Evolutionary conservation across 2,329 filamentous ascomycete species (phyloP).

Genomic region (Periconia sp.): DNA sequence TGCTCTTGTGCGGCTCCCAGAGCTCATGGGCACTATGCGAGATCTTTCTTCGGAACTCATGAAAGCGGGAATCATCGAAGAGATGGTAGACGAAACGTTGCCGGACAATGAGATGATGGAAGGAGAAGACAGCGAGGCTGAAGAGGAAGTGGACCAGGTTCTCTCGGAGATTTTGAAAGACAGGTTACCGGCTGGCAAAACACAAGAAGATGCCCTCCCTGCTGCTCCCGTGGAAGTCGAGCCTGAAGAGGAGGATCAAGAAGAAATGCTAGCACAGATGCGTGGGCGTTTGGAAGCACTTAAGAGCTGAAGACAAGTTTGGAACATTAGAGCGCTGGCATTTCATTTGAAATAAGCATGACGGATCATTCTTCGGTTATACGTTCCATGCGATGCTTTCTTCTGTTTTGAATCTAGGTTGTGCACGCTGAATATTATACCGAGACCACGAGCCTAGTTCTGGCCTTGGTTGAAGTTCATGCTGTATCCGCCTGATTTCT

Average conservation of each 20-base stretch:
- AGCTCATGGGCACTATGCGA: conserved; percentile 85
- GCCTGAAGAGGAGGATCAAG: conserved; percentile 81
- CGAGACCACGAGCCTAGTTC: conserved; percentile 1
- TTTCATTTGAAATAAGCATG: background rate
- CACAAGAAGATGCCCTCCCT: conserved; percentile 56
- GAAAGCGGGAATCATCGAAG: conserved; percentile 95
- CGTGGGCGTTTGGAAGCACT: conserved; percentile 85
- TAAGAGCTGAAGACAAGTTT: conserved; percentile 66
- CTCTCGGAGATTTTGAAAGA: conserved; percentile 88
- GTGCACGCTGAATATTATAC: background rate
- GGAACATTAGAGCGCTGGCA: background rate
- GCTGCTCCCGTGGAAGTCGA: conserved; percentile 59
- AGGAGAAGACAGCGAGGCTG: conserved; percentile 71
- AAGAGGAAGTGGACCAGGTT: conserved; percentile 83
- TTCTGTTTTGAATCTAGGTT: background rate
- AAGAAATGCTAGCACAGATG: conserved; percentile 94
- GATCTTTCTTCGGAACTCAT: conserved; percentile 85
- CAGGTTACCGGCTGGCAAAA: conserved; percentile 67
- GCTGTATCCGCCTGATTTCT: conserved; percentile 86
- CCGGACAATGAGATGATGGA: conserved; percentile 70
- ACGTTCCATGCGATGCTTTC: background rate
- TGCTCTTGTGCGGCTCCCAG: conserved; percentile 76
- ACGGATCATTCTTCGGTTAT: background rate
- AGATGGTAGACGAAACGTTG: conserved; percentile 88
- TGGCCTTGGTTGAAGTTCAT: conserved; percentile 73